Conservation (phyloP, 768 basidiomycete genomes). For the Hemileccinum impolitum region DNA sequence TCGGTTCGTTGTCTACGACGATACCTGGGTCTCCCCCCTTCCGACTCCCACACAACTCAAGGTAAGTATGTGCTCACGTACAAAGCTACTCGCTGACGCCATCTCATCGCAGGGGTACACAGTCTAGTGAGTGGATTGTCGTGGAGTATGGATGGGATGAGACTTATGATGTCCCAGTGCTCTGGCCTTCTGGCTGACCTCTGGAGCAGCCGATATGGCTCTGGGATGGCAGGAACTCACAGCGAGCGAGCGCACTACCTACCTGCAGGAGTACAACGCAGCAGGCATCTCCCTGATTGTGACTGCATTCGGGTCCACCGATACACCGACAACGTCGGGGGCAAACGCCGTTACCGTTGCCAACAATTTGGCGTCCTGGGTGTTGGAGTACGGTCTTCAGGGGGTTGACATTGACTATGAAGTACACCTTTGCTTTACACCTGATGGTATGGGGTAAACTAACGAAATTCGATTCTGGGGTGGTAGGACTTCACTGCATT, state of each 20-base stretch:
- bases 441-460: background rate
- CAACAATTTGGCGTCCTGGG: slow-evolving; percentile 41
- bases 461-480: background rate
- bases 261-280: slow-evolving; percentile 45
- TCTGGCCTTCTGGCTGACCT: slow-evolving; percentile 39
- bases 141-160: background rate
- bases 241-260: slow-evolving; percentile 33
- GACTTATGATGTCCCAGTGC: slow-evolving; percentile 16
- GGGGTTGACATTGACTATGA: slow-evolving; percentile 56
- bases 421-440: slow-evolving; percentile 10
- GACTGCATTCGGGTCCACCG: slow-evolving; percentile 44
- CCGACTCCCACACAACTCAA: slow-evolving; percentile 43
- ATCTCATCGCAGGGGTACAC: slow-evolving; percentile 25
- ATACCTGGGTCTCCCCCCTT: slow-evolving; percentile 38
- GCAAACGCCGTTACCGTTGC: slow-evolving; percentile 37
- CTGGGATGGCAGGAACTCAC: slow-evolving; percentile 39
- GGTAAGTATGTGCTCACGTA: slow-evolving; percentile 25
- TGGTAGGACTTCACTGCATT: slow-evolving; percentile 31
- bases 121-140: slow-evolving; percentile 23
- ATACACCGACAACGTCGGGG: slow-evolving; percentile 38
- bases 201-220: slow-evolving; percentile 43
- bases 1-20: slow-evolving; percentile 41
- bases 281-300: slow-evolving; percentile 58
- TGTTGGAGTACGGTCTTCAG: slow-evolving; percentile 42
- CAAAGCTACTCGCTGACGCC: background rate